Conservation (phyloP, 495 filamentous ascomycete genomes). For the Xylaria flabelliformis region DNA sequence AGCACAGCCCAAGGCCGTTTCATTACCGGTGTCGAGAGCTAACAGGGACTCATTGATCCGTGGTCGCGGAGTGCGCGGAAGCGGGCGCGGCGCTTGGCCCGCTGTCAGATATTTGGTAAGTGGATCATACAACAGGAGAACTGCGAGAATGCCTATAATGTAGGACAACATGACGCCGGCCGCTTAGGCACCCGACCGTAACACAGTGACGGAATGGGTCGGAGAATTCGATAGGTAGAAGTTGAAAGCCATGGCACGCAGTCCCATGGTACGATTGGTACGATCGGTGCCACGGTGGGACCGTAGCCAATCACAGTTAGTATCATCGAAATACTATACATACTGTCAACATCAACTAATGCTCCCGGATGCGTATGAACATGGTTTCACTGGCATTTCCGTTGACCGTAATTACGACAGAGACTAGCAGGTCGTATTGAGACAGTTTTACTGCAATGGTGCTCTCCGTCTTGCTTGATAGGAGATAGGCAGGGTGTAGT, state of each 20-base stretch:
- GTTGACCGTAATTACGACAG: background rate
- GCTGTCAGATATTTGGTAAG: constrained; percentile 32
- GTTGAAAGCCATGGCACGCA: constrained; percentile 13
- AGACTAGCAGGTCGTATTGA: background rate
- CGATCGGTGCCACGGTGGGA: background rate
- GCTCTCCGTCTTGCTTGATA: background rate
- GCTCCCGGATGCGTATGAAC: background rate
- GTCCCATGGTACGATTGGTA: background rate
- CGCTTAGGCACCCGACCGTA: background rate
- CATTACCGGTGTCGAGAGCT: constrained; percentile 46
- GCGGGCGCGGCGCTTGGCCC: constrained; percentile 27
- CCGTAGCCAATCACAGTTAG: constrained; percentile 20
- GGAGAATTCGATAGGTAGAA: background rate
- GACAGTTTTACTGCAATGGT: background rate
- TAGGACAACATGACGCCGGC: constrained; percentile 39
- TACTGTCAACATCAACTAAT: background rate
- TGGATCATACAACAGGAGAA: constrained; percentile 38
- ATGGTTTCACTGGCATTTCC: background rate
- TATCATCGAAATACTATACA: background rate
- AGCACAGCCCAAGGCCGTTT: constrained; percentile 38
- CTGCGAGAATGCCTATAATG: constrained; percentile 35
- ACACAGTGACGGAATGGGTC: constrained; percentile 20
- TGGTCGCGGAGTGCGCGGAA: constrained; percentile 47
- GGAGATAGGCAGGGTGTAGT: background rate
- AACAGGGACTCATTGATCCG: constrained; percentile 50